These are phyloP conservation scores for Centella asiatica DNA, from an alignment of 129 eudicot genomes.

Conservation along the genomic window DNA sequence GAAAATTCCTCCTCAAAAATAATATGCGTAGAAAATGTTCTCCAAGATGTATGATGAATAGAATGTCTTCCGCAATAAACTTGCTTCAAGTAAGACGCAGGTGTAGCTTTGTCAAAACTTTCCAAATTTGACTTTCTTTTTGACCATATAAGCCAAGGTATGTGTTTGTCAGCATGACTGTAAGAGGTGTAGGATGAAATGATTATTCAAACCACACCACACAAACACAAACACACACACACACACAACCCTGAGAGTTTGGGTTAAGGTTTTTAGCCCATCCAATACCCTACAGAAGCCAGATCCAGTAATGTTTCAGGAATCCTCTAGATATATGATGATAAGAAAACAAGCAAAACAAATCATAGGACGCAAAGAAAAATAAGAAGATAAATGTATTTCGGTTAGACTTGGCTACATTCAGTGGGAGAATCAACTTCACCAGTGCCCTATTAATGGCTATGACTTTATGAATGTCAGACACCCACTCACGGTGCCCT, in stretches of 20 bases:
- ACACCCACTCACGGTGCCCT: too few relatives aligned
- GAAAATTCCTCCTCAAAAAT: conserved; percentile 44
- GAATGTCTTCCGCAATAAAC: conserved; percentile 17
- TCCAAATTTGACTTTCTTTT: conserved; percentile 20
- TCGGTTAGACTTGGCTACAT: too few relatives aligned
- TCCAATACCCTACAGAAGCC: neutral
- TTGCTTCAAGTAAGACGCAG: conserved; percentile 20
- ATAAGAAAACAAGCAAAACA: neutral
- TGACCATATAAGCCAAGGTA: conserved; percentile 24
- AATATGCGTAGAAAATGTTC: conserved; percentile 39
- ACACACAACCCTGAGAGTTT: neutral
- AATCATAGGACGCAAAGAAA: too few relatives aligned
- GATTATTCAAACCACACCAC: neutral
- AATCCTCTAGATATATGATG: neutral
- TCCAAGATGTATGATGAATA: conserved; percentile 21
- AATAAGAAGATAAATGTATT: too few relatives aligned
- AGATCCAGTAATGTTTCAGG: neutral
- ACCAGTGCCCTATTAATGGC: too few relatives aligned
- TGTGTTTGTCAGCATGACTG: conserved; percentile 24
- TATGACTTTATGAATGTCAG: too few relatives aligned
- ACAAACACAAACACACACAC: too few relatives aligned
- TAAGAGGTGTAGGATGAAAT: neutral
- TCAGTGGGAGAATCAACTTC: too few relatives aligned
- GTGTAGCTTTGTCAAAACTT: conserved; percentile 7
- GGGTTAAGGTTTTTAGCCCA: neutral